Conservation (phyloP, 345 rosid species). For the Melaleuca alternifolia region DNA sequence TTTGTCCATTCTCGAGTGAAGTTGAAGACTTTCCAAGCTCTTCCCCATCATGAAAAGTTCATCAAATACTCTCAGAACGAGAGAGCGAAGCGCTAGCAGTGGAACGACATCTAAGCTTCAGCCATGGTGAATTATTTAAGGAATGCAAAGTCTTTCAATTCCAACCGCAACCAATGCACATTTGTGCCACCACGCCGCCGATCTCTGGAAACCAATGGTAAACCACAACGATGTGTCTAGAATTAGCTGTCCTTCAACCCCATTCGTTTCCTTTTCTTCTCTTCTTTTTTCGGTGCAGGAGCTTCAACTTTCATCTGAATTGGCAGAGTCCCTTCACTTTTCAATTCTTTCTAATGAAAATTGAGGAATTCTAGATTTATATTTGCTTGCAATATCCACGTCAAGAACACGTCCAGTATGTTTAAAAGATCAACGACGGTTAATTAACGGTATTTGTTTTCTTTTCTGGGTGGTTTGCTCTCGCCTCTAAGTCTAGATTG, state of each 20-base stretch:
- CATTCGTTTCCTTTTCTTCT: background rate
- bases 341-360: no score
- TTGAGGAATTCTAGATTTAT: no score
- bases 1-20: conserved; percentile 79
- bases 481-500: no score
- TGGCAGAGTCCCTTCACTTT: no score
- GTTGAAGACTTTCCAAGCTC: conserved; percentile 64
- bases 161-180: background rate
- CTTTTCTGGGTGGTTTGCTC: no score
- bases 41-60: conserved; percentile 47
- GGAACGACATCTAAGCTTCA: background rate
- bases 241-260: background rate
- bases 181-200: background rate
- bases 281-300: background rate
- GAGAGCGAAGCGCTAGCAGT: rapidly evolving
- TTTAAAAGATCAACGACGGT: no score
- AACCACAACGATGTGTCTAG: background rate
- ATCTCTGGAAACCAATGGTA: background rate
- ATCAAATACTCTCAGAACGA: background rate
- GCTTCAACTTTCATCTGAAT: no score
- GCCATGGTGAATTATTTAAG: background rate
- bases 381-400: no score
- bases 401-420: no score
- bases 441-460: no score
- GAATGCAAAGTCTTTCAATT: background rate